These are phyloP conservation scores for Hypoxylon sp. DNA, from an alignment of 2,329 filamentous ascomycete genomes.

Conservation along the genomic window DNA sequence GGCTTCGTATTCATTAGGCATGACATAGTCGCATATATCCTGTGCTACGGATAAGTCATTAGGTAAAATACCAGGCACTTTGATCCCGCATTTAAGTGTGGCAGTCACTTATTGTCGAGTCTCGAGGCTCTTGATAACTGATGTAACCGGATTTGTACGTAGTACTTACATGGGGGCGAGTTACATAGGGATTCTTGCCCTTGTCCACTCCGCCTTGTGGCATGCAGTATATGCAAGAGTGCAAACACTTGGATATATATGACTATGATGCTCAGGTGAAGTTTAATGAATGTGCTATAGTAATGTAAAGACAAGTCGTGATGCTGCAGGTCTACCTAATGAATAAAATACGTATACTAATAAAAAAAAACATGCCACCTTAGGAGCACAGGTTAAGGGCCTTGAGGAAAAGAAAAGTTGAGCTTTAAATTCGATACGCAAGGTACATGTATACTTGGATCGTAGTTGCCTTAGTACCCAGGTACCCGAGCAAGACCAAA, in stretches of 20 bases:
- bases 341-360: too few relatives aligned
- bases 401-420: not conserved
- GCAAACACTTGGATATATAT: not conserved
- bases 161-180: slow-evolving; percentile 7
- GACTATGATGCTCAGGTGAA: not conserved
- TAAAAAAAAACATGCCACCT: not conserved
- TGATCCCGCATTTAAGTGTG: not conserved
- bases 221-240: slow-evolving; percentile 13
- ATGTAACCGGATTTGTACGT: not conserved
- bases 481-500: slow-evolving; percentile 21
- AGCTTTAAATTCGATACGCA: not conserved
- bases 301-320: not conserved
- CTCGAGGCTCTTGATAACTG: slow-evolving; percentile 3
- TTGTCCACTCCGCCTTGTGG: slow-evolving; percentile 10
- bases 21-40: not conserved
- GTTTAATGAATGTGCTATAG: not conserved
- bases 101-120: not conserved
- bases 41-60: not conserved
- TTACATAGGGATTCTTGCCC: slow-evolving; percentile 17
- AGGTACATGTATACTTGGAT: not conserved
- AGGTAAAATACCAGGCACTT: not conserved
- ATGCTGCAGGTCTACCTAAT: not conserved
- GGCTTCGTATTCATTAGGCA: not conserved
- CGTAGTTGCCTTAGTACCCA: not conserved
- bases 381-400: not conserved